Evolutionary conservation across 352 stramenopile genomes (phyloP), one percentile per base, ranked within the genome.

Genomic region (Phytophthora hybrid): DNA sequence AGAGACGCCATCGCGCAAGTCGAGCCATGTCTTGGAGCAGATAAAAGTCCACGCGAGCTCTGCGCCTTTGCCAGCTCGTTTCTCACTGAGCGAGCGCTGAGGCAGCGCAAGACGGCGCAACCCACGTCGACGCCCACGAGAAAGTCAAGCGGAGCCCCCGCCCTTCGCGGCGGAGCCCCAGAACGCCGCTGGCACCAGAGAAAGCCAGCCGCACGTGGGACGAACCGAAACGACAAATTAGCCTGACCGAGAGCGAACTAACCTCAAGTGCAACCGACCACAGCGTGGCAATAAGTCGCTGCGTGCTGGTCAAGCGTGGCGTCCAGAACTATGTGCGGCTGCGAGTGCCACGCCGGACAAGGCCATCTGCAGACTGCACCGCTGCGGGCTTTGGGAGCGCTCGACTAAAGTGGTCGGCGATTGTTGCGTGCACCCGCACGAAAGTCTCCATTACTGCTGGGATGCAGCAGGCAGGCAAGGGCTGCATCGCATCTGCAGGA

Each of bases 191-290:
- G 59, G 44, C 60, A 76, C 58, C 58, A 78, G 66, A 80, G 73
- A 80, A 77, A 77, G 69, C 60, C 69, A 71, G 73, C 59, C 39
- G 34, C 16, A 14, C 19, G 55, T 77, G 69, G 64, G 69, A 80
- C 60, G 74, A 69, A 74, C 49, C 59, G 74, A 75, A 80, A 80
- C 74, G 74, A 37, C 73, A 73, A 69, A 69, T 71, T 76, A 68
- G 47, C 53, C 47, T 23, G 49, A 49, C 18, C 31, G 26, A 37
- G 57, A 5, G 8, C 34, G 11, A 10, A 57, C 59, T 72, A 71
- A 77, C 69, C 56, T 74, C 69, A 70, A 77, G 34, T 51, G 51
- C 63, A 77, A 69, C 69, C 66, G 60, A 65, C 60, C 44, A 71
- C 59, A 53, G 31, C 14, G 32, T 37, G 3, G 37, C 56, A 57